These are phyloP conservation scores for Pachysandra terminalis DNA, from an alignment of 164 flowering plant species.

Conservation along the genomic window DNA sequence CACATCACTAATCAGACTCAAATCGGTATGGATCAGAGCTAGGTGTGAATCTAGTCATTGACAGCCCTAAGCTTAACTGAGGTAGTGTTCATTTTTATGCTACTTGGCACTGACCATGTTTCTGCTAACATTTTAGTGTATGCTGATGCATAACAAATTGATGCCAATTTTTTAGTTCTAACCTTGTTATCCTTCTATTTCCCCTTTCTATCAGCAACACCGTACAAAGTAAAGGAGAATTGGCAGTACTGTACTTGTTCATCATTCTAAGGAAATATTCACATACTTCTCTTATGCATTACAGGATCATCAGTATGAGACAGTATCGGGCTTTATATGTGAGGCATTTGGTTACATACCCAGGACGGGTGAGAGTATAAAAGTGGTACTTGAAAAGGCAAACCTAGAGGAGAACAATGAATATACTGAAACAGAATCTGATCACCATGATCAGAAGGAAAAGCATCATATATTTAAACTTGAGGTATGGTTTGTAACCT, in stretches of 20 bases:
- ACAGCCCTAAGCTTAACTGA: too few relatives aligned
- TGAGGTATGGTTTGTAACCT: constrained; percentile 57
- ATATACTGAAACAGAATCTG: constrained; percentile 45
- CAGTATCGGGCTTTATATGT: constrained; percentile 94
- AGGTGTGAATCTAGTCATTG: too few relatives aligned
- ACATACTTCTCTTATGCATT: constrained; percentile 7
- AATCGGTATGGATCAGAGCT: too few relatives aligned
- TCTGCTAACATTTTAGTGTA: too few relatives aligned
- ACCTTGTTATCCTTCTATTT: not conserved
- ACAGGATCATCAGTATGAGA: constrained; percentile 96
- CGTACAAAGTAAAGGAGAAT: not conserved
- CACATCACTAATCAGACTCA: too few relatives aligned
- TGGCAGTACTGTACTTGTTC: not conserved
- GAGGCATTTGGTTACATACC: constrained; percentile 98
- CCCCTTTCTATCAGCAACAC: not conserved
- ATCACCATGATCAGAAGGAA: constrained; percentile 51
- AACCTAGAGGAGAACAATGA: constrained; percentile 55
- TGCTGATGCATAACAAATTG: too few relatives aligned
- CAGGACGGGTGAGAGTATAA: constrained; percentile 84
- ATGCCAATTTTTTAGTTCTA: not conserved
- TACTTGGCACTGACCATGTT: too few relatives aligned
- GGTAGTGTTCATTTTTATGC: too few relatives aligned
- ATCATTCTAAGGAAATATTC: not conserved
- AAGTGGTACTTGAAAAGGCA: constrained; percentile 78
- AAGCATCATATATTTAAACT: constrained; percentile 70